Conservation (phyloP, 129 eudicot species). For the Flaveria bidentis region DNA sequence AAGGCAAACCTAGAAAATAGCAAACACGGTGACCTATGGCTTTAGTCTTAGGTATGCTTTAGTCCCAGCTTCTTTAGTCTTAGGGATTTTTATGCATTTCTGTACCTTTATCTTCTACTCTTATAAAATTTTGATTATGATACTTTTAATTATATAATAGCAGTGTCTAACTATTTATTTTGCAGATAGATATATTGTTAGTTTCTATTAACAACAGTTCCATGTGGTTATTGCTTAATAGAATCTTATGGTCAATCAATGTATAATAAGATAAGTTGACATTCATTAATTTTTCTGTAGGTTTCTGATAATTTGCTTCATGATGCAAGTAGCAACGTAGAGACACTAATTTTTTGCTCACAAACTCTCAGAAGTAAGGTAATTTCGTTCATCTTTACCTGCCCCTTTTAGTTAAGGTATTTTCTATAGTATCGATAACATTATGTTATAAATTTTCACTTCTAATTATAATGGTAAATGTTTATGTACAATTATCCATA, state of each 20-base stretch:
- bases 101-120: no score
- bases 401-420: slow-evolving; percentile 10
- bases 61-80: no score
- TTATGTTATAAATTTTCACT: slow-evolving; percentile 1
- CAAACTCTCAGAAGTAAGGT: slow-evolving; percentile 99
- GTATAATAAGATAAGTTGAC: neutral
- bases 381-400: slow-evolving; percentile 9
- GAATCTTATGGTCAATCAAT: neutral
- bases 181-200: neutral
- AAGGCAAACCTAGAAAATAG: no score
- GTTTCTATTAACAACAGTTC: neutral
- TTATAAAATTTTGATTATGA: no score
- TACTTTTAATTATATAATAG: neutral
- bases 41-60: no score
- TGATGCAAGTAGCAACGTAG: slow-evolving; percentile 80
- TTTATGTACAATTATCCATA: slow-evolving; percentile 13
- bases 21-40: no score
- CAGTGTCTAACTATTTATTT: neutral
- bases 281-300: slow-evolving; percentile 36
- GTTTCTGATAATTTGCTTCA: slow-evolving; percentile 98
- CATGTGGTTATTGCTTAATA: neutral
- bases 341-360: slow-evolving; percentile 88
- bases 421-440: neutral
- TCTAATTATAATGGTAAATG: slow-evolving; percentile 15
- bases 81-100: no score